These are phyloP conservation scores for Colletotrichum chlorophyti DNA, from an alignment of 2,329 filamentous ascomycete species.

Conservation along the genomic window DNA sequence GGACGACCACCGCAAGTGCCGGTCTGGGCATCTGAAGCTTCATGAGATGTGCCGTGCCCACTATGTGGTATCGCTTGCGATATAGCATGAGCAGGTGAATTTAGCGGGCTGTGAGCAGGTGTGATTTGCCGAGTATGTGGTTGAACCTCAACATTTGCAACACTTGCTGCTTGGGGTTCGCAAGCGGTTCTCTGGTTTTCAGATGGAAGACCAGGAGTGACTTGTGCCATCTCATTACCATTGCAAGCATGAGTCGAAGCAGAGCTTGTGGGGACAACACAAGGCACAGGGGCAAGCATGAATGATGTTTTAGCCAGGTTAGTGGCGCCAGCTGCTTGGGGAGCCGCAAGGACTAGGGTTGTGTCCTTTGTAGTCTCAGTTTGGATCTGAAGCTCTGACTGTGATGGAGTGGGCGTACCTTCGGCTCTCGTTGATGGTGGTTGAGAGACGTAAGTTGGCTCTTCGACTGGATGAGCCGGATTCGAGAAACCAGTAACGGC, in stretches of 20 bases:
- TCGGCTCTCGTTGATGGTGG: conserved; percentile 3
- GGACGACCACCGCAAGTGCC: conserved; percentile 4
- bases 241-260: not conserved
- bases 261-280: no score
- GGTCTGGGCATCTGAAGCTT: not conserved
- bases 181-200: no score
- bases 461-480: not conserved
- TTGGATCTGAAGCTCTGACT: conserved; percentile 1
- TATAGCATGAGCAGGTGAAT: not conserved
- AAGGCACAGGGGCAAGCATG: not conserved
- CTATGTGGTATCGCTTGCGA: no score
- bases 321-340: conserved; percentile 1
- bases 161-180: not conserved
- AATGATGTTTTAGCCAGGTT: not conserved
- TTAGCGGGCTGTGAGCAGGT: not conserved
- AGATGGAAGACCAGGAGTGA: not conserved
- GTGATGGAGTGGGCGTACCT: conserved; percentile 19
- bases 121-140: not conserved
- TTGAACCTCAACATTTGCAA: not conserved
- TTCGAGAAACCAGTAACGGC: not conserved
- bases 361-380: conserved; percentile 24
- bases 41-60: not conserved
- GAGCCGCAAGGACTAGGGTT: not conserved
- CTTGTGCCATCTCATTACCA: not conserved
- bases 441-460: not conserved